Evolutionary conservation across 2,329 filamentous ascomycete species (phyloP).

Genomic region (Ascochyta fabae): DNA sequence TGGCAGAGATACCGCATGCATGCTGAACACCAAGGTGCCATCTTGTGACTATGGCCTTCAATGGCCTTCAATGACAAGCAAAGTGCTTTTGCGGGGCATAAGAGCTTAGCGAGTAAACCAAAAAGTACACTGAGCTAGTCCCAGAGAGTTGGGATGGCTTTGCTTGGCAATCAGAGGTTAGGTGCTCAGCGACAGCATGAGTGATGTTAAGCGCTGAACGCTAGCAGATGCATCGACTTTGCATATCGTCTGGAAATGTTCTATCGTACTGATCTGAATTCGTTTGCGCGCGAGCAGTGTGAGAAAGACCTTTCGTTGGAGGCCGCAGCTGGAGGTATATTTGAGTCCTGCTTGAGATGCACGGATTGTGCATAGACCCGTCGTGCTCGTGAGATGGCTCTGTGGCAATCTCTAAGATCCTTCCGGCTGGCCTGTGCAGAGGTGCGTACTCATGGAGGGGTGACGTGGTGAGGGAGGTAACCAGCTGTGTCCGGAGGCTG

Average conservation of each 20-base stretch:
- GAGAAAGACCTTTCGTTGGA: background rate
- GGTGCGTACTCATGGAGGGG: slow-evolving; percentile 1
- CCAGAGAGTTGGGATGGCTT: too few species aligned
- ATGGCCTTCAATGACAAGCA: background rate
- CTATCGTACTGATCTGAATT: background rate
- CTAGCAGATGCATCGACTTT: background rate
- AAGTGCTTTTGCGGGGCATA: background rate
- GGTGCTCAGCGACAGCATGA: background rate
- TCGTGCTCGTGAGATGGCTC: background rate
- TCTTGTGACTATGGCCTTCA: background rate
- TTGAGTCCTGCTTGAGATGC: background rate
- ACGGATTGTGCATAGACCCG: background rate
- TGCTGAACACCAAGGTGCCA: background rate
- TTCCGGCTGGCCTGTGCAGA: background rate
- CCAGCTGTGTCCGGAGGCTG: slow-evolving; percentile 17
- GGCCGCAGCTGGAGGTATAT: slow-evolving; percentile 1
- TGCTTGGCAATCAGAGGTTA: background rate
- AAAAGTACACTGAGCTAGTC: background rate
- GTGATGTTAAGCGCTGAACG: background rate
- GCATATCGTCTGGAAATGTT: background rate
- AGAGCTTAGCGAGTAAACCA: background rate
- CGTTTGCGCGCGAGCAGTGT: background rate
- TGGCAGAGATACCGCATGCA: background rate
- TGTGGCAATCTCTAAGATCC: background rate
- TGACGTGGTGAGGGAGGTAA: slow-evolving; percentile 14